Evolutionary conservation across 2,329 filamentous ascomycete species (phyloP).

Genomic region (Stemphylium beticola): DNA sequence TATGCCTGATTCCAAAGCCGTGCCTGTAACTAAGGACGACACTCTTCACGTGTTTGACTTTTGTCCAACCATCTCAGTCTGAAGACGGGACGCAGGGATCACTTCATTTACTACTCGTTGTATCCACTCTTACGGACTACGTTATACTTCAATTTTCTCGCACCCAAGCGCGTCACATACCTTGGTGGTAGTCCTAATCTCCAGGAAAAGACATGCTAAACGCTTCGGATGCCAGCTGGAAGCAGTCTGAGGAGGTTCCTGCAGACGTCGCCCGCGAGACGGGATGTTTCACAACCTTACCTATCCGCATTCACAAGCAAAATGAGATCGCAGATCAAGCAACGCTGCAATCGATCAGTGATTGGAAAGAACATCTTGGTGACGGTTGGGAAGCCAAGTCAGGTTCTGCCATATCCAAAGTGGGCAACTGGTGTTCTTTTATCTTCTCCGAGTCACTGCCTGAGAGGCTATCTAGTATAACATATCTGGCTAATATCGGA

Average conservation of each 20-base stretch:
- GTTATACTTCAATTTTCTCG: too few species aligned
- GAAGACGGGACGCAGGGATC: too few species aligned
- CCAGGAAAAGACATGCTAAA: too few species aligned
- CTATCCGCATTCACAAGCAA: not conserved
- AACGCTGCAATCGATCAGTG: not conserved
- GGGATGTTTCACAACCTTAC: constrained; percentile 1
- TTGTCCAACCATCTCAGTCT: too few species aligned
- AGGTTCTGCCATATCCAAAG: not conserved
- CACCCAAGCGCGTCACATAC: too few species aligned
- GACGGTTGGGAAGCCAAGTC: not conserved
- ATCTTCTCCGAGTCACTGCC: constrained; percentile 2
- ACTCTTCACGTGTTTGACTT: too few species aligned
- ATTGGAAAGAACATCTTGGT: not conserved
- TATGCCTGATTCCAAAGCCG: too few species aligned
- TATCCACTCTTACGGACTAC: too few species aligned
- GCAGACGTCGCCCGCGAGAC: not conserved
- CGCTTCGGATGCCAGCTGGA: too few species aligned
- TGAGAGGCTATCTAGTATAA: not conserved
- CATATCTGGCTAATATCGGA: not conserved
- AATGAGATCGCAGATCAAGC: constrained; percentile 1
- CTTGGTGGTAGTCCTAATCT: too few species aligned
- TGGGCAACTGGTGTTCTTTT: not conserved
- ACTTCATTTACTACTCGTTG: too few species aligned
- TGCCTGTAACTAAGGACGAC: too few species aligned
- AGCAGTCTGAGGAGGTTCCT: not conserved